Evolutionary conservation across 1,284 basidiomycete species (phyloP).

Genomic region (Cryptococcus neoformans): DNA sequence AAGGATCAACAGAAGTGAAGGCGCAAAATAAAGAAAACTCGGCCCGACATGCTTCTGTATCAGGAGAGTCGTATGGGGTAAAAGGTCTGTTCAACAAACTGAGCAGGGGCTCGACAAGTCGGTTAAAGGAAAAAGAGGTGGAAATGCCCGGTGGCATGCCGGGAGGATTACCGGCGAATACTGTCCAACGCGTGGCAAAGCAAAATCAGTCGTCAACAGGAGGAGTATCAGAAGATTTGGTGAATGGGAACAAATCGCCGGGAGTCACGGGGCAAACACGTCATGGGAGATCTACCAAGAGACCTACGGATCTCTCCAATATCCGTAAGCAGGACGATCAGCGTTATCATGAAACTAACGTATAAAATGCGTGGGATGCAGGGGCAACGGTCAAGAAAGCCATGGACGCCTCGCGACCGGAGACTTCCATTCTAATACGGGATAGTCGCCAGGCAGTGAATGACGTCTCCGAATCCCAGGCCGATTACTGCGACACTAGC

Average conservation of each 20-base stretch:
- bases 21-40: neutral
- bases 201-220: no score
- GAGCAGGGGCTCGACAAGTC: neutral
- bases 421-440: constrained; percentile 59
- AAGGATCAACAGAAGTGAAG: neutral
- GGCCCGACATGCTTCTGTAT: neutral
- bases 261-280: neutral
- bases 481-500: constrained; percentile 77
- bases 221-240: no score
- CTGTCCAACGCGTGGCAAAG: neutral
- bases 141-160: neutral
- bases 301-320: constrained; percentile 25
- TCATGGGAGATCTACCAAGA: constrained; percentile 4
- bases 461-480: constrained; percentile 67
- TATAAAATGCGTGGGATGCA: neutral
- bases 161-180: neutral
- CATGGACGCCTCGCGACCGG: constrained; percentile 67
- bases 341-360: neutral
- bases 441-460: constrained; percentile 66
- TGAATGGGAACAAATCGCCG: neutral
- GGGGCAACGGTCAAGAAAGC: constrained; percentile 59
- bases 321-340: constrained; percentile 17
- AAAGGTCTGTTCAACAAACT: neutral
- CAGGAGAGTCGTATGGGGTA: neutral
- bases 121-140: neutral